Conservation (phyloP, 352 stramenopile genomes). For the Globisporangium paroecandrum region DNA sequence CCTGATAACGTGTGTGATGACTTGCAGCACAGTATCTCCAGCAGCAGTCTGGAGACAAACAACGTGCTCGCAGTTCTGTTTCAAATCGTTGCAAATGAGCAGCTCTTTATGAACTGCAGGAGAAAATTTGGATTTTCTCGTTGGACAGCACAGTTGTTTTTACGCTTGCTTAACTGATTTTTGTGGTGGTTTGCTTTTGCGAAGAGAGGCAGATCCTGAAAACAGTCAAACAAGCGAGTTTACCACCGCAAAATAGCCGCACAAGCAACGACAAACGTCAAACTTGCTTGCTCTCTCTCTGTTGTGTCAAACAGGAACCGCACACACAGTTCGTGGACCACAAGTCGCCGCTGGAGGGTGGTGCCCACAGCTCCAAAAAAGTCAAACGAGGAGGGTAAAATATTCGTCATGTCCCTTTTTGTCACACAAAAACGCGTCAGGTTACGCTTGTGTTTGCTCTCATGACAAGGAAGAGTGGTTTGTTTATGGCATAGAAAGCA, state of each 20-base stretch:
- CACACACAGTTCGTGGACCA: neutral
- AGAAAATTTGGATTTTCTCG: neutral
- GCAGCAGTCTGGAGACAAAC: neutral
- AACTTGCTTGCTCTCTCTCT: neutral
- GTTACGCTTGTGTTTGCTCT: too few relatives aligned
- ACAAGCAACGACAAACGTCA: neutral
- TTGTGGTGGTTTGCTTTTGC: neutral
- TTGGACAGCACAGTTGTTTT: neutral
- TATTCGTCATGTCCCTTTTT: neutral
- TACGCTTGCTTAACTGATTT: neutral
- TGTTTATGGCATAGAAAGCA: neutral
- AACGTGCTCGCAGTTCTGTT: neutral
- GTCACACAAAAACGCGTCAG: neutral
- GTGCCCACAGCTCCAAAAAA: constrained; percentile 1
- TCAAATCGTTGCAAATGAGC: neutral
- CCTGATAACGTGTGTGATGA: neutral
- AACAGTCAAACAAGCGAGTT: neutral
- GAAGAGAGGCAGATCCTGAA: neutral
- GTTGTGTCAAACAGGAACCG: neutral
- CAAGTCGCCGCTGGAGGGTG: neutral
- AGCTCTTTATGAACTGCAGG: neutral
- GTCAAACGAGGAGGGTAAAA: neutral
- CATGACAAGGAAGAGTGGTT: neutral
- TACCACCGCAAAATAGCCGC: neutral
- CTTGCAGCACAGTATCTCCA: neutral